Evolutionary conservation across 768 basidiomycete genomes (phyloP).

Genomic region (Candolleomyces efflorescens): DNA sequence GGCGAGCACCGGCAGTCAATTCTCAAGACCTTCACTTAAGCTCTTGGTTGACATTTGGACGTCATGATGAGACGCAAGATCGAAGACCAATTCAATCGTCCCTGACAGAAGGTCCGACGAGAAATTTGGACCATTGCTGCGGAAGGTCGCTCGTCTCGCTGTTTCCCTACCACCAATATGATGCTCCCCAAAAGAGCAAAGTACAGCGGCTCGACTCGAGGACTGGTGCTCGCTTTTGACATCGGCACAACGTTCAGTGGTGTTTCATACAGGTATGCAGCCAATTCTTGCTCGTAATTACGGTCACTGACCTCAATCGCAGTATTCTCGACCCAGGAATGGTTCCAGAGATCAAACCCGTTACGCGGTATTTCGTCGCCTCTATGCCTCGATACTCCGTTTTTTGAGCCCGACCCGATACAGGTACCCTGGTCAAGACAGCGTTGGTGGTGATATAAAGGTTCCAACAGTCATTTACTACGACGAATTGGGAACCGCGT

Average conservation of each 20-base stretch:
- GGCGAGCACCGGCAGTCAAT: too few relatives aligned
- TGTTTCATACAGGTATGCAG: slow-evolving; percentile 12
- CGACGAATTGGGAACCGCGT: slow-evolving; percentile 25
- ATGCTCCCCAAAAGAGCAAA: not conserved
- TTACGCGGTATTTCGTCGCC: slow-evolving; percentile 29
- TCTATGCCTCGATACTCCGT: not conserved
- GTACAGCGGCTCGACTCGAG: slow-evolving; percentile 7
- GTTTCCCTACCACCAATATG: not conserved
- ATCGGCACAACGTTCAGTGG: slow-evolving; percentile 15
- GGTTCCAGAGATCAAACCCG: slow-evolving; percentile 26
- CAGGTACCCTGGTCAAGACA: slow-evolving; percentile 34
- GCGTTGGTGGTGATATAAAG: slow-evolving; percentile 32
- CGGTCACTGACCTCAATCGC: not conserved
- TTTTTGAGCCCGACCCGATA: too few relatives aligned
- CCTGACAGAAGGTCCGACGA: too few relatives aligned
- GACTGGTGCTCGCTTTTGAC: slow-evolving; percentile 12
- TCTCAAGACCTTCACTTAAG: too few relatives aligned
- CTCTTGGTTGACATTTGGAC: too few relatives aligned
- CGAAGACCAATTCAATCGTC: too few relatives aligned
- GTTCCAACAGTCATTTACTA: slow-evolving; percentile 43
- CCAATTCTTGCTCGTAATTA: not conserved
- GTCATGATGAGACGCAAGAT: too few relatives aligned
- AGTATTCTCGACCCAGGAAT: slow-evolving; percentile 23
- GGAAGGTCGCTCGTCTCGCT: too few relatives aligned
- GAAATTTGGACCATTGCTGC: too few relatives aligned